Base-by-base conservation (phyloP, 1,284 basidiomycete genomes). In the Lignosus rhinocerotis region DNA sequence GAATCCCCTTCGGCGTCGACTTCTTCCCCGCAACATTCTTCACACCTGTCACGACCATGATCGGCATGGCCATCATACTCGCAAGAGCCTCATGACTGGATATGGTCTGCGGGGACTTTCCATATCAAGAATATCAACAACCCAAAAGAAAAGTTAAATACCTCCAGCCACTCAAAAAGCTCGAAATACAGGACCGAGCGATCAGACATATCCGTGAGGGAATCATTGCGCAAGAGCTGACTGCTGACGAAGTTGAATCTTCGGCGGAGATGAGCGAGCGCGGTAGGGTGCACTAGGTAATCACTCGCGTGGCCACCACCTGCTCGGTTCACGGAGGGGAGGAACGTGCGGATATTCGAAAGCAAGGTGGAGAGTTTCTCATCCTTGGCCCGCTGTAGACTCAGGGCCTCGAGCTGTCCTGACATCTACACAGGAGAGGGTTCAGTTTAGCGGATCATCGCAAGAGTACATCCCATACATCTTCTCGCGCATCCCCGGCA, bases 51-150 rank as follows among this genome's bases (percentile, higher is more conserved):
- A 85, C 81, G 3, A 90, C 85, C 93, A 96, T 96, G 69, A 93
- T 93, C 1, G 94, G 93, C 93, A 95, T 96, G 0, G 90, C 94
- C 84, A 96, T 92, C 90, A 96, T 94, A 65, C 90, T 92, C 2
- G 93, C 92, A 31, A 96, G 75, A 3, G 92, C 88, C 78, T 96
- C 94, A 64, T 96, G 93, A 66, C 87, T 88, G 8, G 93, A 93
- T 42, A 96, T 90, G 2, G 90, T 93, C 91, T 92, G 51, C 19
- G 34, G 51, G 30, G 36, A 52, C 39, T 3, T 42, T 52, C 51
- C 43, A 50, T 43, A 25, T 52, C 21, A 56, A 50, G 33, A 17
- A 50, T 21, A 19, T 43, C 38, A 44, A 33, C 41, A 46, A 50
- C 25, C 25, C 47, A 12, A 55, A 48, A 58, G 34, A 43, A n/a